A percentile compares a stretch with the other conserved stretches of the same genome.
These are phyloP conservation scores for Hypomontagnella monticulosa DNA, from an alignment of 495 filamentous ascomycete species.

Conservation along the genomic window DNA sequence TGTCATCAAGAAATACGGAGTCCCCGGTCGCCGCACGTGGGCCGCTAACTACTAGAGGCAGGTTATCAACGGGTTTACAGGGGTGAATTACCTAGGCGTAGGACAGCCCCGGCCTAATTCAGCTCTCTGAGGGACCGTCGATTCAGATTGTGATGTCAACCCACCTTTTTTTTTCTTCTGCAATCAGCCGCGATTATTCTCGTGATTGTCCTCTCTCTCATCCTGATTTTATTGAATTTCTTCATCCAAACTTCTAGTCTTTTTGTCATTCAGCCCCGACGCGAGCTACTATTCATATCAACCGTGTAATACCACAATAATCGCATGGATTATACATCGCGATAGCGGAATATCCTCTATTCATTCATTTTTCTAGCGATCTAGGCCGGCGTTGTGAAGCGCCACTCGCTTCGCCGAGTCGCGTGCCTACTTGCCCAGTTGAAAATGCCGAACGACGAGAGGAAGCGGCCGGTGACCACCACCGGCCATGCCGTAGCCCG, in stretches of 20 bases:
- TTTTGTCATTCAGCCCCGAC: not conserved
- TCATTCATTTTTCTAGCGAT: not conserved
- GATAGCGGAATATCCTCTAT: not conserved
- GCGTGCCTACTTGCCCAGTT: slow-evolving; percentile 5
- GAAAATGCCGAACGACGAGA: slow-evolving; percentile 33
- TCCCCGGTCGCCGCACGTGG: slow-evolving; percentile 23
- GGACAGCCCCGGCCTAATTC: not conserved
- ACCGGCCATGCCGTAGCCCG: slow-evolving; percentile 17
- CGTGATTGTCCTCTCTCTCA: slow-evolving; percentile 10
- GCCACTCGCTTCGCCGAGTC: slow-evolving; percentile 2
- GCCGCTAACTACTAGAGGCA: slow-evolving; percentile 21
- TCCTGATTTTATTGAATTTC: slow-evolving; percentile 1
- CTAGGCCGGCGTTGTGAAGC: slow-evolving; percentile 6
- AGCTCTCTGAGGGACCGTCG: not conserved
- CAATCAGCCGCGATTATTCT: slow-evolving; percentile 23
- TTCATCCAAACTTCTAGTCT: not conserved
- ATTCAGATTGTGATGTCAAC: slow-evolving; percentile 36
- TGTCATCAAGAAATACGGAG: slow-evolving; percentile 15
- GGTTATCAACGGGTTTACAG: not conserved
- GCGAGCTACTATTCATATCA: not conserved
- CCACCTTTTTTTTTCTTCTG: slow-evolving; percentile 14
- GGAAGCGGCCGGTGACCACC: slow-evolving; percentile 30
- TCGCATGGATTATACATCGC: slow-evolving; percentile 13
- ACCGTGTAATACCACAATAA: not conserved
- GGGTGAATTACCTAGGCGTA: not conserved